Evolutionary conservation across 345 rosid genomes (phyloP), one percentile per base, ranked within the genome.

Genomic region (Anastatica hierochuntica): DNA sequence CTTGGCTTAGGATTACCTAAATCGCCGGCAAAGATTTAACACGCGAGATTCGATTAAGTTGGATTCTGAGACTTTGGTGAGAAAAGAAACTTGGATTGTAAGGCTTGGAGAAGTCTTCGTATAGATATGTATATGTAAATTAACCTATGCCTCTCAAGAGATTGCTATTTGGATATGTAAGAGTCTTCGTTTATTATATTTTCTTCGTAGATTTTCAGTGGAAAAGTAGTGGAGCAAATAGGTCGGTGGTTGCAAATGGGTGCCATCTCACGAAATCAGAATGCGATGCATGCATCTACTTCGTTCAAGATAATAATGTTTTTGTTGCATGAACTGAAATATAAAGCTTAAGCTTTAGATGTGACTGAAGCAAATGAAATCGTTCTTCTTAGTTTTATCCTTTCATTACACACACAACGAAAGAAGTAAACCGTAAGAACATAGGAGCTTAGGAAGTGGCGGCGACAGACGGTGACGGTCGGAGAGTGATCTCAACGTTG

Each of bases 401-500:
- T 64, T 48, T 17, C 44, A 41, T 13, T n/a, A 48, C 68, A 63
- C 47, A 45, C 40, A 33, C 6, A 7, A 36, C 5, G 9, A 20
- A 20, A 20, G 10, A 27, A 2, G 1, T n/a, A 35, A 34, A 23
- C 17, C 31, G 21, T 14, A 10, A 13, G 14, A 53, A 14, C 2
- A 9, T 2, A 20, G n/a, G 33, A 45, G 14, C 10, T 61, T 36
- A 63, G 33, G 64, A 52, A 41, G 70, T 43, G 24, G 56, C 48
- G 10, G 63, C 51, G 6, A 51, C 50, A 4, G 67, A 52, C 39
- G 79, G 69, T 2, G 62, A 37, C 38, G 95, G 78, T 66, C 82
- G 84, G 56, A 87, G 85, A 18, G 49, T 70, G 62, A 87, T 87
- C 61, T 82, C 92, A 6, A 82, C 98, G 38, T 81, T 83, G 66